Base-by-base conservation (phyloP, 2,329 filamentous ascomycete genomes). In the Aspergillus puulaauensis region DNA sequence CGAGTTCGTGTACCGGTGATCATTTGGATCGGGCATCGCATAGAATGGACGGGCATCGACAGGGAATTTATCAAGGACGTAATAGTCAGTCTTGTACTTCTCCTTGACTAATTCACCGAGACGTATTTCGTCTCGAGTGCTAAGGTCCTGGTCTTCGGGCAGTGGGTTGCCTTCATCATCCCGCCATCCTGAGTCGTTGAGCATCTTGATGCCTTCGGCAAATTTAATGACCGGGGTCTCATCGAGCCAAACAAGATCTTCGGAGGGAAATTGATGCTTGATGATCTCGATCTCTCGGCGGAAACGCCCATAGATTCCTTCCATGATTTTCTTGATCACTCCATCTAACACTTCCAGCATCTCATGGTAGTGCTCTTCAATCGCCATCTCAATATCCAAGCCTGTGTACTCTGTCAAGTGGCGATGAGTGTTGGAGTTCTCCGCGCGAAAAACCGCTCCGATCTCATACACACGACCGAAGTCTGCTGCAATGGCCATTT, bases 371-470 rank as follows among this genome's bases (percentile, higher is more conserved):
- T 96, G 88, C 66, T 90, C 86, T 50, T 92, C 88, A 62, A 97
- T 91, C 3, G 88, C 84, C 93, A 97, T 97, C 71, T 97, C 93
- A 17, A 97, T 75, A 81, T 97, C 93, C 31, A 97, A 81, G 55
- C 93, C 93, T 4, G 92, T 97, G 72, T 96, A 97, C 73, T 97
- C 93, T 0, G 93, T 96, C 80, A 97, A 81, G 73, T 97, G 93
- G 39, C 93, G 87, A 69, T 96, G 93, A 0, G 93, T 97, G 74
- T 97, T 97, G 70, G 90, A 96, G 78, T 97, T 96, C 73, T 97
- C 93, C 0, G 93, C 93, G 65, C 93, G 87, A 82, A 97, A 97
- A 6, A 97, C 92, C 2, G 90, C 87, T 15, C 91, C 91, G 63
- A 95, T 88, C 72, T 97, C 93, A 68, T 93, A 97, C 6, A 97